A percentile compares a stretch with the other conserved stretches of the same genome.
phyloP scores from a whole-genome alignment of 2,329 filamentous ascomycete genomes.

The Didymella keratinophila region DNA sequence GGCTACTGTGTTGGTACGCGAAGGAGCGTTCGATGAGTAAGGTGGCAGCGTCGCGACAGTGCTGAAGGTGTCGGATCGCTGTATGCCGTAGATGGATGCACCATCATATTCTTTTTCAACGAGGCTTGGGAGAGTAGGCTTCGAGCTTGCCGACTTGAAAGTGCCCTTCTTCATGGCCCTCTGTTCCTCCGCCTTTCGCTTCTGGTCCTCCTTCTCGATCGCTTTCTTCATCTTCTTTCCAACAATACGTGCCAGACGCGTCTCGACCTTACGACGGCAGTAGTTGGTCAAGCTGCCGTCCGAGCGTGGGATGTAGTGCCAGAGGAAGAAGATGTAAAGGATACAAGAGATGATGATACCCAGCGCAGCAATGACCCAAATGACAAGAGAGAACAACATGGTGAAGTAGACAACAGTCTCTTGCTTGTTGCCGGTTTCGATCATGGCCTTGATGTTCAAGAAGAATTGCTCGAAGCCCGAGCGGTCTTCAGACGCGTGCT shows the following conservation, averaged over 20 bases:
- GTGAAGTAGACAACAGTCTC: conserved; percentile 85
- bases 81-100: conserved; percentile 45
- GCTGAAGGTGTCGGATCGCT: conserved; percentile 45
- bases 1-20: conserved; percentile 61
- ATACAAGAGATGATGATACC: conserved; percentile 75
- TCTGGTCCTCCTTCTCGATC: conserved; percentile 74
- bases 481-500: conserved; percentile 65
- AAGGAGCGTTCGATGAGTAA: conserved; percentile 61
- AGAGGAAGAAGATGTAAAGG: conserved; percentile 88
- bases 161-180: conserved; percentile 57
- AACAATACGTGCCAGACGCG: conserved; percentile 83
- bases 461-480: conserved; percentile 79
- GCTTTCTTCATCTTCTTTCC: conserved; percentile 87
- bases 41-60: conserved; percentile 54
- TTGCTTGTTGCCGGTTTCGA: conserved; percentile 71
- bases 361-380: conserved; percentile 86
- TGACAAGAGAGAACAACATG: conserved; percentile 90
- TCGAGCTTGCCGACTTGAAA: conserved; percentile 34
- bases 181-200: conserved; percentile 55
- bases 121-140: conserved; percentile 54
- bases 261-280: conserved; percentile 91
- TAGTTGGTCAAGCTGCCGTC: conserved; percentile 85
- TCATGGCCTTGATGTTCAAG: conserved; percentile 77
- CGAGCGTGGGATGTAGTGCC: conserved; percentile 84
- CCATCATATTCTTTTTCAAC: conserved; percentile 50